These are phyloP conservation scores for Bruguiera gymnorhiza DNA, from an alignment of 345 rosid species.

Conservation along the genomic window DNA sequence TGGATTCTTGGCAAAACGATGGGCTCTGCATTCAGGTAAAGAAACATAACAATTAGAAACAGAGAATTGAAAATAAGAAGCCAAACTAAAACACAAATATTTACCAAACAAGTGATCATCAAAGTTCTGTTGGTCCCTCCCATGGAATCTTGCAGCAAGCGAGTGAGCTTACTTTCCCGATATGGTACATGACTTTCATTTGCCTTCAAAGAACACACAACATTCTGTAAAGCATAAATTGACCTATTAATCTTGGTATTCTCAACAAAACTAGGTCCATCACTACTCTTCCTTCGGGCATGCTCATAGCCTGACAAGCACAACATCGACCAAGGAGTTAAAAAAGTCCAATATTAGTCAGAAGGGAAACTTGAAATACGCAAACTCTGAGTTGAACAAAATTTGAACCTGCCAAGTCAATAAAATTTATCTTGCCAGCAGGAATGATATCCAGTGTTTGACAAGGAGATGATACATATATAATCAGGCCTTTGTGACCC, in stretches of 20 bases:
- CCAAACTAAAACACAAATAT: constrained; percentile 10
- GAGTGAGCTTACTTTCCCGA: constrained; percentile 74
- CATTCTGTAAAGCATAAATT: constrained; percentile 65
- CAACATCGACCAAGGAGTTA: neutral
- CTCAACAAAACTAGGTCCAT: constrained; percentile 36
- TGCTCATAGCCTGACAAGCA: constrained; percentile 60
- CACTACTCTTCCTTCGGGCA: constrained; percentile 43
- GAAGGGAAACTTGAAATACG: neutral
- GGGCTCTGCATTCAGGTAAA: constrained; percentile 41
- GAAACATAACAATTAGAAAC: neutral
- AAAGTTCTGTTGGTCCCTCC: constrained; percentile 44
- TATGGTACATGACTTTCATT: constrained; percentile 66
- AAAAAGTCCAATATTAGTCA: neutral
- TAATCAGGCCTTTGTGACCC: constrained; percentile 58
- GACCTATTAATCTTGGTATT: constrained; percentile 55
- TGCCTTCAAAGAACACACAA: constrained; percentile 56
- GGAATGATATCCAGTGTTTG: constrained; percentile 13
- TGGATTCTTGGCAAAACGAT: constrained; percentile 69
- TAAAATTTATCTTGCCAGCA: constrained; percentile 61
- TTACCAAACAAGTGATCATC: constrained; percentile 71
- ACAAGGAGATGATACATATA: constrained; percentile 32
- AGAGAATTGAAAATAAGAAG: constrained; percentile 5
- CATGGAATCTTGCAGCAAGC: constrained; percentile 65
- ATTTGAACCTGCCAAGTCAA: constrained; percentile 65
- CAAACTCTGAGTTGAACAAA: neutral